Evolutionary conservation across 1,139 yeast genomes (phyloP).

Genomic region (Kodamaea sp.): DNA sequence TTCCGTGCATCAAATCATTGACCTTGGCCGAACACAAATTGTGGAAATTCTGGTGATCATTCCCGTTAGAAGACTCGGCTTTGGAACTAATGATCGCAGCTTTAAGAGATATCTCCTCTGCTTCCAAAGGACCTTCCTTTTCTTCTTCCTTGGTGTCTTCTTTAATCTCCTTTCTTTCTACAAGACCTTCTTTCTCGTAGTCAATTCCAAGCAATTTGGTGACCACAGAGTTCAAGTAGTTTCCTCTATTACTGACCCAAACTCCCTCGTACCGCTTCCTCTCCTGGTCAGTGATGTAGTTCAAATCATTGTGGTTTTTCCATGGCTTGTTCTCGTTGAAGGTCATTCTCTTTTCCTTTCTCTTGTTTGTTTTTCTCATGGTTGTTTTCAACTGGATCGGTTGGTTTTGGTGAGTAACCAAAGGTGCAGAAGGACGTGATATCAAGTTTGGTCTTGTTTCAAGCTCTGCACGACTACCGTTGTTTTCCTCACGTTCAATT

Average conservation of each 20-base stretch:
- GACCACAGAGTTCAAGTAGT: constrained; percentile 50
- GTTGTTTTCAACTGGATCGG: constrained; percentile 60
- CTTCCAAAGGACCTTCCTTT: constrained; percentile 12
- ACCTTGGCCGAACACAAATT: constrained; percentile 31
- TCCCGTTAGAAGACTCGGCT: constrained; percentile 15
- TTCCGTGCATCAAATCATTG: constrained; percentile 54
- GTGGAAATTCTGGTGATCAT: constrained; percentile 33
- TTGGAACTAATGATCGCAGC: constrained; percentile 36
- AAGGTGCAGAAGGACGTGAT: constrained; percentile 11
- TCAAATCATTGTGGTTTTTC: constrained; percentile 77
- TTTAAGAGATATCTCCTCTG: constrained; percentile 27
- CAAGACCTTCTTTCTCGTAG: constrained; percentile 19
- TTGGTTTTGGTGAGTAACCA: constrained; percentile 13
- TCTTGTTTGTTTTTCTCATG: constrained; percentile 59
- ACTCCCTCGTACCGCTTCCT: constrained; percentile 87
- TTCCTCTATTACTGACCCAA: constrained; percentile 86
- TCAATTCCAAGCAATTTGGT: constrained; percentile 38
- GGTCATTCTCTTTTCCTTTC: constrained; percentile 41
- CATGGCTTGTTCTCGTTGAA: constrained; percentile 95
- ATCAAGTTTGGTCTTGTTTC: constrained; percentile 7
- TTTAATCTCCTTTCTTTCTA: constrained; percentile 2
- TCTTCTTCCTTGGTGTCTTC: constrained; percentile 12
- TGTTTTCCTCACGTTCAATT: constrained; percentile 17
- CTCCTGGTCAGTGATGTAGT: constrained; percentile 66
- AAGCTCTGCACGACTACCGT: constrained; percentile 1